Base-by-base conservation (phyloP, 2,329 filamentous ascomycete genomes). In the Sphaerostilbella broomeana region DNA sequence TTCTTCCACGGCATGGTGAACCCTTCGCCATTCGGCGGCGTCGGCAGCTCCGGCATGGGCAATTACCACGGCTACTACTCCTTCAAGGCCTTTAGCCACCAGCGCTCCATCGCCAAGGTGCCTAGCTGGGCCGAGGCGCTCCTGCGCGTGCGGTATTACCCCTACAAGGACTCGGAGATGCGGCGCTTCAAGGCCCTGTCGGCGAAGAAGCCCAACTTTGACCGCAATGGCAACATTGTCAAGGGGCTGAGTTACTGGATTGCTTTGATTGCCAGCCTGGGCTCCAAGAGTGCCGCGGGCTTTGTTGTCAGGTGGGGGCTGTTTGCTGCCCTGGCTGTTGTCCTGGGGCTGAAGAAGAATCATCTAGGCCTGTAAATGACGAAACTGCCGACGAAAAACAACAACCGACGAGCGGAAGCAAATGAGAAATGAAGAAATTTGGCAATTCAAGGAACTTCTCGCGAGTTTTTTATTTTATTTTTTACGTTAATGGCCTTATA, bases 81-180 rank as follows among this genome's bases (percentile, higher is more conserved):
- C 24, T 63, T 75, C 56, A 59, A 63, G 32, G 50, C 59, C 18
- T 68, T 68, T 39, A 61, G 58, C 38, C 64, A 68, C 50, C 54
- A 57, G 40, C 62, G 64, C 25, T 53, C 56, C 46, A 57, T 66
- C 24, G 54, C 61, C 35, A 48, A 58, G 30, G 52, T 61, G 5
- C 64, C 64, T 5, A 44, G 37, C 41, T 66, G 63, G 64, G 48
- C 56, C 24, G 63, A 67, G 20, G 47, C 63, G 26, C 54, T 87
- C 44, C 65, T 90, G 49, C 71, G 74, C 43, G 69, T 86, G 37
- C 75, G 86, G 45, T 84, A 84, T 63, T 74, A 79, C 64, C 79
- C 79, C 3, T 82, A 79, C 59, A 61, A 63, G 24, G 57, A 57
- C 51, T 54, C 51, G 12, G 59, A 73, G 46, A 63, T 77, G 42